phyloP scores from a whole-genome alignment of 169 alveolate genomes.

The Eimeria tenella region DNA sequence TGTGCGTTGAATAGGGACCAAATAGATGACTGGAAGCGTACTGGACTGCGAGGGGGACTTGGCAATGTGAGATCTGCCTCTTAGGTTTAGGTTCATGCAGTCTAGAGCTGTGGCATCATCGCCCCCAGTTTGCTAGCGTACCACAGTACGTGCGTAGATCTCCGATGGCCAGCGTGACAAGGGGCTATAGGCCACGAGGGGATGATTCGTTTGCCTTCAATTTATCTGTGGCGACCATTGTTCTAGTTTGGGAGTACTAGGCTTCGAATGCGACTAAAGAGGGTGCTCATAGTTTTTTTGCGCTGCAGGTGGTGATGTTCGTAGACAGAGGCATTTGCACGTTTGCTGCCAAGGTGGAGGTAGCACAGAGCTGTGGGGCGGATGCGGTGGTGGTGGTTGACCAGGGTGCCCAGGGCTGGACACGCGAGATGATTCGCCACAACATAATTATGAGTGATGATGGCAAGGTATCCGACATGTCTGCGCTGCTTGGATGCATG shows the following conservation, averaged over 20 bases:
- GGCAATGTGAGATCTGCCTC: slow-evolving; percentile 28
- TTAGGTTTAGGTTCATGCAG: background rate
- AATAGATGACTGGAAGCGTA: slow-evolving; percentile 38
- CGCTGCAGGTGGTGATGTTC: slow-evolving; percentile 64
- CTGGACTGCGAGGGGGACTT: slow-evolving; percentile 58
- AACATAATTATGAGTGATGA: slow-evolving; percentile 77
- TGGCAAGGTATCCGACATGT: slow-evolving; percentile 38
- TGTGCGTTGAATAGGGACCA: slow-evolving; percentile 48
- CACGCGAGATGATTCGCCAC: slow-evolving; percentile 74
- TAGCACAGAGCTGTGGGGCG: slow-evolving; percentile 77
- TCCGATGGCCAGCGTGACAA: too few species aligned
- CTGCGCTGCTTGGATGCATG: background rate
- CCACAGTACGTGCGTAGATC: too few species aligned
- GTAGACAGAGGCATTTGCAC: slow-evolving; percentile 77
- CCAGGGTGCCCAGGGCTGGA: slow-evolving; percentile 74
- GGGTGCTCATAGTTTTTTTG: background rate
- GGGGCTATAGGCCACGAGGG: too few species aligned
- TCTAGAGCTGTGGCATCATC: background rate
- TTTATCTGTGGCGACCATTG: too few species aligned
- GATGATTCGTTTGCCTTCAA: too few species aligned
- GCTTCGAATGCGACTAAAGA: too few species aligned
- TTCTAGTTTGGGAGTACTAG: too few species aligned
- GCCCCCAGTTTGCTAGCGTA: background rate
- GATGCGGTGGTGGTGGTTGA: slow-evolving; percentile 78
- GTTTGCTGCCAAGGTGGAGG: slow-evolving; percentile 71